These are phyloP conservation scores for Cercospora canescens DNA, from an alignment of 2,329 filamentous ascomycete species.

Conservation along the genomic window DNA sequence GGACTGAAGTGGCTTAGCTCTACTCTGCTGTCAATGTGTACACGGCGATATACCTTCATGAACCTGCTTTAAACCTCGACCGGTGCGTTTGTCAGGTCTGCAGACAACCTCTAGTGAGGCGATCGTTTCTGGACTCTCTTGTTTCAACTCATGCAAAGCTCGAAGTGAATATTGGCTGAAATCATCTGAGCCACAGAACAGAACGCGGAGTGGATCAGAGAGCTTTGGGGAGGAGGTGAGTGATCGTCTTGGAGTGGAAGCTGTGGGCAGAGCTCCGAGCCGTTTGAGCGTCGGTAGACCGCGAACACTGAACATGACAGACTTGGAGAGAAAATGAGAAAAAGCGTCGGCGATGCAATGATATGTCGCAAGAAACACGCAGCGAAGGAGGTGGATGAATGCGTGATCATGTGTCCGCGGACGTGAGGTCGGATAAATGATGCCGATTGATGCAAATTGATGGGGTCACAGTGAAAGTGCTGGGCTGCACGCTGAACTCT, in stretches of 20 bases:
- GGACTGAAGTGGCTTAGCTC: constrained; percentile 36
- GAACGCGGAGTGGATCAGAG: constrained; percentile 67
- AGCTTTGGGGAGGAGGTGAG: constrained; percentile 1
- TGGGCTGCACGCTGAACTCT: not conserved
- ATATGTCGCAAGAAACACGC: not conserved
- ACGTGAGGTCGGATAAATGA: not conserved
- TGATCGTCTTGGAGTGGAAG: not conserved
- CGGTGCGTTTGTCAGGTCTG: constrained; percentile 73
- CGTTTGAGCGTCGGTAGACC: not conserved
- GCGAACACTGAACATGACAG: not conserved
- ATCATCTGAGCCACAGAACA: constrained; percentile 92
- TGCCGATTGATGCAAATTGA: not conserved
- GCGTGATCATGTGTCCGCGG: not conserved
- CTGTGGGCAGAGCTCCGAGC: not conserved
- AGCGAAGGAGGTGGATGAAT: not conserved
- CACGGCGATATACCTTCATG: constrained; percentile 55
- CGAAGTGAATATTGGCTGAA: constrained; percentile 80
- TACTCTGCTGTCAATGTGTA: not conserved
- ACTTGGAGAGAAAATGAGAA: not conserved
- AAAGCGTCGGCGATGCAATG: not conserved
- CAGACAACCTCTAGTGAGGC: constrained; percentile 83
- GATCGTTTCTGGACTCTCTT: constrained; percentile 52
- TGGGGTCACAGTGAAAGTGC: not conserved
- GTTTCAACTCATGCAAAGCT: constrained; percentile 60
- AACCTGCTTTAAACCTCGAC: constrained; percentile 65